Conservation (phyloP, 257 asterid genomes). For the Penstemon newberryi region DNA sequence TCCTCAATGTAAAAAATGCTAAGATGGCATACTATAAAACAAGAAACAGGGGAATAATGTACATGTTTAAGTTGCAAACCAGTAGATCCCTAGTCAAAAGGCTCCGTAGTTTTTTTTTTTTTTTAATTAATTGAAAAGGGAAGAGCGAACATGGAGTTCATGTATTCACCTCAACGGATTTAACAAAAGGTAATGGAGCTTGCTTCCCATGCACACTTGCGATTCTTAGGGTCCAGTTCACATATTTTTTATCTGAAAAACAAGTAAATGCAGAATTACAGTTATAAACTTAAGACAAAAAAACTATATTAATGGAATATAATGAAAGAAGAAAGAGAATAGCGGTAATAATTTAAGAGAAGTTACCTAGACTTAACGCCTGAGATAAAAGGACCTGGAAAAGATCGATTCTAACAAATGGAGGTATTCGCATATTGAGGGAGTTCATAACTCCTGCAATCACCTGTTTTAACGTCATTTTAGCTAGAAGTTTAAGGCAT, state of each 20-base stretch:
- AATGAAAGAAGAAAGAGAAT: constrained; percentile 23
- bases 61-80: constrained; percentile 1
- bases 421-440: constrained; percentile 69
- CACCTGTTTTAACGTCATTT: constrained; percentile 56
- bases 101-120: not conserved
- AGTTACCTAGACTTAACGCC: constrained; percentile 74
- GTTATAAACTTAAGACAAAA: not conserved
- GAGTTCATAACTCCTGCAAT: constrained; percentile 72
- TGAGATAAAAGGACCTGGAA: constrained; percentile 72
- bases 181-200: constrained; percentile 84
- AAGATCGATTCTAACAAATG: constrained; percentile 81
- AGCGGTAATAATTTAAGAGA: constrained; percentile 11
- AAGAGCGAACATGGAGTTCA: not conserved
- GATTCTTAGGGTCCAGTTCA: constrained; percentile 83
- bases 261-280: constrained; percentile 22
- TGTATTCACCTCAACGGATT: constrained; percentile 68
- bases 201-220: constrained; percentile 86
- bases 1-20: constrained; percentile 9
- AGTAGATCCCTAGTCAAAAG: not conserved
- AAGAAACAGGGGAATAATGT: not conserved
- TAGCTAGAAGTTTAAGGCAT: constrained; percentile 27
- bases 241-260: constrained; percentile 70
- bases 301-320: constrained; percentile 6
- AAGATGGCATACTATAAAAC: not conserved
- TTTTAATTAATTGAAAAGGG: not conserved